Evolutionary conservation across 2,329 filamentous ascomycete species (phyloP), one percentile per base, ranked within the genome.

Genomic region (Sclerotinia nivalis): DNA sequence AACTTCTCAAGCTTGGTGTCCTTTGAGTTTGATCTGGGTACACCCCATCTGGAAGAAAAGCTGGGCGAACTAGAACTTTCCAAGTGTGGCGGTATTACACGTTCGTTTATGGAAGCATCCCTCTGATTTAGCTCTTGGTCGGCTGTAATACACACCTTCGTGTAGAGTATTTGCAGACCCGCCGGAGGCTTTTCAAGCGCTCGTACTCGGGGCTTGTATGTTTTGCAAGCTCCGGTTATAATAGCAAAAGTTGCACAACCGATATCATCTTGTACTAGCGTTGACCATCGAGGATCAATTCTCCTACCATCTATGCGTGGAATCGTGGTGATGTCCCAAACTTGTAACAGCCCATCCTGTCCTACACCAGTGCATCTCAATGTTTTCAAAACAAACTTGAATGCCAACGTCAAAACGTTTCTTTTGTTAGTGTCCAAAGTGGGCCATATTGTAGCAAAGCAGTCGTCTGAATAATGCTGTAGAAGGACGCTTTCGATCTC

Each of bases 281-380:
- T 25, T 31, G 62, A 13, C 49, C 50, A 66, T 20, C 22, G n/a
- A 83, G 80, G 81, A n/a, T 10, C 20, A 40, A 55, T 43, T 34
- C 28, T 66, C n/a, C 62, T 52, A 2, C 49, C 62, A 66, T 66
- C 49, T 22, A n/a, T 28, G 20, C 62, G 18, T 22, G 25, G 3
- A 1, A 7, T 5, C 13, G n/a, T 13, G 10, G 62, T 55, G 10
- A 34, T n/a, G 10, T 66, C 62, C 62, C 62, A 66, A 3, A 28
- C 49, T 40, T 66, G 62, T n/a, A 55, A n/a, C 6, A n/a, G 5
- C 9, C 28, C 40, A 31, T 55, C 25, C 4, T 66, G 34, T 31
- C 62, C n/a, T 15, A 55, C 13, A 28, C 62, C 62, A 4, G 49
- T 66, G 9, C 12, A 66, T 55, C 22, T 66, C 6, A 66, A 31